Base-by-base conservation (phyloP, 495 filamentous ascomycete genomes). In the Penicillium subrubescens region DNA sequence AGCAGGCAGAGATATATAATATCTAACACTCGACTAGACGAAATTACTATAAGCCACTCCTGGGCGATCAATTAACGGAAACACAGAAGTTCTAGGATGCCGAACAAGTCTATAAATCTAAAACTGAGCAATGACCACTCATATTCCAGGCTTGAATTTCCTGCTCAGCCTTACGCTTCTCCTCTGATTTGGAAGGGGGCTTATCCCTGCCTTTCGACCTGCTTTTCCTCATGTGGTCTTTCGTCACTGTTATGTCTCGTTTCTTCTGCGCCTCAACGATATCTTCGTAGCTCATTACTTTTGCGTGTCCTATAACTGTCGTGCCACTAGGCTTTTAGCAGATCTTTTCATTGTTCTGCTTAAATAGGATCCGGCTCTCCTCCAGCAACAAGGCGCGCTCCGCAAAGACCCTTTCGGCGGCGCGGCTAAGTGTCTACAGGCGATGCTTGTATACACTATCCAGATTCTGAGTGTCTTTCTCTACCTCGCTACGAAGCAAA, bases 211-310 rank as follows among this genome's bases (percentile, higher is more conserved):
- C 33, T 41, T 59, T 57, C n/a, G 56, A 59, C 46, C 54, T 56
- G 61, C 60, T 67, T 66, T 64, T 68, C 67, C 33, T 37, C 58
- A 51, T 54, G 60, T 61, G 29, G 74, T 67, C 19, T 59, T 55
- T 41, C 25, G 48, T 21, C 46, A 46, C 43, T 21, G 12, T 46
- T 12, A 67, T 67, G 56, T 67, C 70, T 55, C 72, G 72, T 65
- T 68, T 66, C 59, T 65, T 71, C 67, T 73, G 70, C 71, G 68
- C 73, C 65, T 70, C 60, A 61, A 73, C 67, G 43, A 78, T 65
- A 62, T 78, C 67, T 0, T 78, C 72, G 68, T 67, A 77, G 68
- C 70, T 77, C 68, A 75, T 76, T 2, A 75, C 74, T 65, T 73
- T 77, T 53, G 70, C 72, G n/a, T n/a, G n/a, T n/a, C n/a, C n/a